Percentiles rank a stretch among this genome's conserved stretches.
Conservation (phyloP, 176 grass and related monocot species). For the Carex littledalei region DNA sequence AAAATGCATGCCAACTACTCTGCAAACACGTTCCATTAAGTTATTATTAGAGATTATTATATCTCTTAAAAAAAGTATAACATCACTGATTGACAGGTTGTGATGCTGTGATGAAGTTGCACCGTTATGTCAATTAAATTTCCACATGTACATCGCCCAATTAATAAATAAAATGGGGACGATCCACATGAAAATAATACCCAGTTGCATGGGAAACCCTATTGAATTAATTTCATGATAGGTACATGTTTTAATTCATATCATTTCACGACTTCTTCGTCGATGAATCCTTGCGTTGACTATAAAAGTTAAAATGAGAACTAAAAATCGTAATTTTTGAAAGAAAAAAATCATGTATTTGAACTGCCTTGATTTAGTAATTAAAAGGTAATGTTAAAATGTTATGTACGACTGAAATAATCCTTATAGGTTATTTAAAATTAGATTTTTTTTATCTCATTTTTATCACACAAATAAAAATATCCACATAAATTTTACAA, state of each 20-base stretch:
- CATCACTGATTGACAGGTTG: background rate
- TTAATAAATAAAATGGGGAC: background rate
- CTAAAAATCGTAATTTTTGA: background rate
- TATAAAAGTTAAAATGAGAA: background rate
- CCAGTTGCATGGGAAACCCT: background rate
- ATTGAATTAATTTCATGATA: background rate
- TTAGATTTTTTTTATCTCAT: no score
- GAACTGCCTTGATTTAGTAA: no score
- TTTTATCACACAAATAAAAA: background rate
- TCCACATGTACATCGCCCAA: background rate
- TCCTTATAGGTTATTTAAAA: no score
- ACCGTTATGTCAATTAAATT: background rate
- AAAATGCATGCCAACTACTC: slow-evolving; percentile 15
- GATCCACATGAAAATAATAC: background rate
- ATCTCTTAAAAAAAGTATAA: background rate
- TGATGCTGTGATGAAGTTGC: background rate
- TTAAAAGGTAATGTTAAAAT: no score
- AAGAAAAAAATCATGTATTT: background rate
- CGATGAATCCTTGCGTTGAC: background rate
- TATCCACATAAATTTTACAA: background rate
- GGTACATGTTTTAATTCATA: background rate
- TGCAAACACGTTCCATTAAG: background rate
- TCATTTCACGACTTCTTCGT: background rate
- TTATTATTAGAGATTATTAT: background rate
- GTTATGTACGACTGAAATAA: no score